Conservation (phyloP, 148 eudicot genomes). For the Fagopyrum tataricum region DNA sequence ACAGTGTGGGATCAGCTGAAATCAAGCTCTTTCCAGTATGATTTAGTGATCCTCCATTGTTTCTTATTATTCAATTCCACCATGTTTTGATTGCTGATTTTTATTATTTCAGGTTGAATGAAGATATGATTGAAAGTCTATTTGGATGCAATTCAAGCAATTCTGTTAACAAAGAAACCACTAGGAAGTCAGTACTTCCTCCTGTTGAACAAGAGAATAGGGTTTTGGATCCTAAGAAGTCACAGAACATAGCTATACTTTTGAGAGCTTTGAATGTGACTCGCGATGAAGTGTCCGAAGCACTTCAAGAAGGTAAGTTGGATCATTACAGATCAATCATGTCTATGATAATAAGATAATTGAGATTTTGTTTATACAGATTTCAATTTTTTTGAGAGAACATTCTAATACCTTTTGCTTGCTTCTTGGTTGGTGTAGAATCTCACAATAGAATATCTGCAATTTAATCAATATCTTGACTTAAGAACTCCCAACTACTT, state of each 20-base stretch:
- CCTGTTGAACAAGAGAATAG: slow-evolving; percentile 45
- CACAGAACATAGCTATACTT: slow-evolving; percentile 65
- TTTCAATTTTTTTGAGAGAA: not conserved
- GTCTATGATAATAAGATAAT: not conserved
- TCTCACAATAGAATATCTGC: too few species aligned
- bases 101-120: slow-evolving; percentile 44
- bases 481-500: not conserved
- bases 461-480: too few species aligned
- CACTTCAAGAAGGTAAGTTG: slow-evolving; percentile 50
- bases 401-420: too few species aligned
- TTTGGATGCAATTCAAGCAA: slow-evolving; percentile 42
- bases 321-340: not conserved
- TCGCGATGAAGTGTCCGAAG: slow-evolving; percentile 52
- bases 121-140: slow-evolving; percentile 60
- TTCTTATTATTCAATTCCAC: not conserved
- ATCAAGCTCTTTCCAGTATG: slow-evolving; percentile 30
- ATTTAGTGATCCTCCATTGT: not conserved
- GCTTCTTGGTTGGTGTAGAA: too few species aligned
- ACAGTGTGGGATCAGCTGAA: slow-evolving; percentile 33
- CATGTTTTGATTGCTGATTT: slow-evolving; percentile 3
- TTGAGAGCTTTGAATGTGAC: slow-evolving; percentile 69
- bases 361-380: not conserved
- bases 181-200: slow-evolving; percentile 39
- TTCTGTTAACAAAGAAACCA: slow-evolving; percentile 35
- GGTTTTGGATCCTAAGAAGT: slow-evolving; percentile 66